Evolutionary conservation across 768 basidiomycete genomes (phyloP), one percentile per base, ranked within the genome.

Genomic region (Mycena albidolilacea): DNA sequence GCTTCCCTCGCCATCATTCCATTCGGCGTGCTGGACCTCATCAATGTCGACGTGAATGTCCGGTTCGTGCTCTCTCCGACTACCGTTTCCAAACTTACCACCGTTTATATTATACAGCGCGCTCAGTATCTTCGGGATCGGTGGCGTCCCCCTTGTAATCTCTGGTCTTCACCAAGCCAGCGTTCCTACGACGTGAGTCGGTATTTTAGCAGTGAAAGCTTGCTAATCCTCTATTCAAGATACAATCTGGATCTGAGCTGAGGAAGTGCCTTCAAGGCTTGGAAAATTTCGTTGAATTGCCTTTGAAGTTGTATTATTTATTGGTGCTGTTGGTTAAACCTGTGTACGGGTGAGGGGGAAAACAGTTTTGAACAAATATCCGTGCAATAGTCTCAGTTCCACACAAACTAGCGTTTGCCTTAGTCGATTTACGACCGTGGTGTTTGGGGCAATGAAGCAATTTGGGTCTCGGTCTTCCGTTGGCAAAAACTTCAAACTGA

Each of bases 161-260:
- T 91, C 92, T 6, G 93, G 91, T 88, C 79, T 93, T 66, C 85
- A 84, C 41, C 91, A 92, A 78, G 80, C 79, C 43, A 77, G 78
- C 55, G 91, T 92, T 11, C 85, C 89, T 7, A 89, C 90, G 48
- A 76, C 79, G 35, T 93, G 91, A 71, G 72, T 69, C n/a, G 35
- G 7, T 14, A 64, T 38, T 59, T n/a, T 7, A 21, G 50, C n/a
- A 21, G 19, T 48, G 6, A 14, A 52, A 9, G 21, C 7, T 21
- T 19, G 50, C n/a, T 48, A 23, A 21, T 21, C 11, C n/a, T 21
- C 50, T 21, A 19, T 7, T 21, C n/a, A 9, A 52, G 50, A 7
- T 52, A 52, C 50, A 21, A 7, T 52, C 21, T 52, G n/a, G 19
- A n/a, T 52, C 21, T 52, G 21, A 52, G n/a, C 50, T 52, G 7